A percentile compares a stretch with the other conserved stretches of the same genome.
phyloP scores from a whole-genome alignment of 352 stramenopile genomes.

The Globisporangium middletonii region DNA sequence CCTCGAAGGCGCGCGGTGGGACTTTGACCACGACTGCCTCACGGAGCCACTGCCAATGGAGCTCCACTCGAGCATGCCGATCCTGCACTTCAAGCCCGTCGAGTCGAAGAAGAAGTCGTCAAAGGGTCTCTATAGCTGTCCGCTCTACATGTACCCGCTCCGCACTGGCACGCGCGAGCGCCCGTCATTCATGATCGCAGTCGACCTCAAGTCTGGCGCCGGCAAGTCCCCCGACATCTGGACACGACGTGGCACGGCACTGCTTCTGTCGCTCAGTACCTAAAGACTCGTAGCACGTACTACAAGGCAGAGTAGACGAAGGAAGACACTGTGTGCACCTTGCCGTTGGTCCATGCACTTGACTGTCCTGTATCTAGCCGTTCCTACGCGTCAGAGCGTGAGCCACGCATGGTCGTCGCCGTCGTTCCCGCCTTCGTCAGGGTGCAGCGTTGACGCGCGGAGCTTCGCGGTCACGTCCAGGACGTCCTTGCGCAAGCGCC shows the following conservation, averaged over 20 bases:
- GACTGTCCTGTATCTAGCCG: not conserved
- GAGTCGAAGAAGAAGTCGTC: conserved; percentile 92
- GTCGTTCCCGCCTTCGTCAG: conserved; percentile 16
- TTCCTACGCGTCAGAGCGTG: conserved; percentile 19
- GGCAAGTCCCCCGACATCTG: conserved; percentile 89
- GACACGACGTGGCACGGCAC: conserved; percentile 89
- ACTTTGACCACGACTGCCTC: conserved; percentile 88
- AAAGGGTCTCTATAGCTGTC: conserved; percentile 92
- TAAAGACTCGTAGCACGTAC: conserved; percentile 15
- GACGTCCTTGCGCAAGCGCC: conserved; percentile 36
- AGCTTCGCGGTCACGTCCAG: conserved; percentile 34
- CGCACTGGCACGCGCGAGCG: conserved; percentile 92
- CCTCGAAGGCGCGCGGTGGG: conserved; percentile 90
- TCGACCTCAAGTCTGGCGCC: conserved; percentile 88
- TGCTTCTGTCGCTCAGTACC: conserved; percentile 88
- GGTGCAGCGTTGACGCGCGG: conserved; percentile 16
- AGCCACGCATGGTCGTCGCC: conserved; percentile 49
- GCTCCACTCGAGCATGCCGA: conserved; percentile 87
- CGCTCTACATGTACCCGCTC: conserved; percentile 96
- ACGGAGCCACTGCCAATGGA: conserved; percentile 91
- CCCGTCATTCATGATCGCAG: conserved; percentile 92
- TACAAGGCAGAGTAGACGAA: not conserved
- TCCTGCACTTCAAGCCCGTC: conserved; percentile 94
- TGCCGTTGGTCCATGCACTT: not conserved
- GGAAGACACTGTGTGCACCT: not conserved